Conservation (phyloP, 1,284 basidiomycete species). For the Mycena sp. region DNA sequence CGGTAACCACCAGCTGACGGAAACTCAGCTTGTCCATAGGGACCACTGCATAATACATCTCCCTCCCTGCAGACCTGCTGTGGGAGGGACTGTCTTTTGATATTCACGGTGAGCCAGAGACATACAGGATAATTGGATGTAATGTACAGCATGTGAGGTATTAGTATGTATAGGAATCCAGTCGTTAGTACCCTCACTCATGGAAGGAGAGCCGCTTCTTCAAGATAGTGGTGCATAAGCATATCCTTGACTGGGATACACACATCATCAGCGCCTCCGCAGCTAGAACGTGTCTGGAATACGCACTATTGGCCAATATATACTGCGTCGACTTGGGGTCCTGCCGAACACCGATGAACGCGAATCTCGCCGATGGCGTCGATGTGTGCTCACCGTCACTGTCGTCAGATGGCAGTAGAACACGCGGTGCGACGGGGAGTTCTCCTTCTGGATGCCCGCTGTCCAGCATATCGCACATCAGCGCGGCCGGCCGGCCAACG, state of each 20-base stretch:
- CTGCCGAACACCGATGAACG: slow-evolving; percentile 39
- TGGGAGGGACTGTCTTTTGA: no score
- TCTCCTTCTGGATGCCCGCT: slow-evolving; percentile 63
- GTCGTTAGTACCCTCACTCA: background rate
- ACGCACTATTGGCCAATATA: slow-evolving; percentile 55
- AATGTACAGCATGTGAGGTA: no score
- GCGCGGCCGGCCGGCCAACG: no score
- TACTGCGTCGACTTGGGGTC: slow-evolving; percentile 62
- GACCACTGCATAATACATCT: no score
- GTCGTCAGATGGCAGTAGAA: slow-evolving; percentile 79
- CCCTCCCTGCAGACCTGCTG: no score
- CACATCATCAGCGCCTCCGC: slow-evolving; percentile 3
- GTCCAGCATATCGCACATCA: slow-evolving; percentile 11
- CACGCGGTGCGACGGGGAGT: slow-evolving; percentile 60
- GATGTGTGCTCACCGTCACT: slow-evolving; percentile 63
- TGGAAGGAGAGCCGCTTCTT: slow-evolving; percentile 42
- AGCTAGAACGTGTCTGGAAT: background rate
- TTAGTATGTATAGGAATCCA: no score
- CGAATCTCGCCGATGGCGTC: slow-evolving; percentile 6
- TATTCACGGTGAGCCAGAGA: no score
- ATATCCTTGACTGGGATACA: slow-evolving; percentile 58
- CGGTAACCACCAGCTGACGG: no score
- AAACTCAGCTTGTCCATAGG: no score
- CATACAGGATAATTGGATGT: no score
- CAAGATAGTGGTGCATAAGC: slow-evolving; percentile 59